A percentile compares a stretch with the other conserved stretches of the same genome.
Evolutionary conservation across 768 basidiomycete genomes (phyloP).

Genomic region (Phlebiopsis gigantea): DNA sequence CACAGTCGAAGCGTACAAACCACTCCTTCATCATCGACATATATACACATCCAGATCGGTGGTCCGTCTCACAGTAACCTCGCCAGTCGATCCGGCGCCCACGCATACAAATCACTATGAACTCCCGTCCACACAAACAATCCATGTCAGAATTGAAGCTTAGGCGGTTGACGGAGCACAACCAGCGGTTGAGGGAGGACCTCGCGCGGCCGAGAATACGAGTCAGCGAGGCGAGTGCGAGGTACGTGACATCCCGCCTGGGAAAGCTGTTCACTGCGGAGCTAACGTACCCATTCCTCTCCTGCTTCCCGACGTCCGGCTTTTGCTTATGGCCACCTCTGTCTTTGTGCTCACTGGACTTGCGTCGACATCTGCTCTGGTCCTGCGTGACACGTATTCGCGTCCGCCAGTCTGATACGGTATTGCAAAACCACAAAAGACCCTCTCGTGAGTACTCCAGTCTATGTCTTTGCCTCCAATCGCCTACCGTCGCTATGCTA

Average conservation of each 20-base stretch:
- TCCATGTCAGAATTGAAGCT: conserved; percentile 98
- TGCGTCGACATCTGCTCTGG: neutral
- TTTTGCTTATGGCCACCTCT: neutral
- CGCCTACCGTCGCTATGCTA: neutral
- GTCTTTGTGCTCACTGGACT: neutral
- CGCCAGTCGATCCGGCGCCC: conserved; percentile 3
- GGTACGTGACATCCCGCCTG: conserved; percentile 43
- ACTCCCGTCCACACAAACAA: conserved; percentile 79
- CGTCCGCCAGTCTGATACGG: conserved; percentile 66
- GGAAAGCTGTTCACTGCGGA: neutral
- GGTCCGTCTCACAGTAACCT: conserved; percentile 7
- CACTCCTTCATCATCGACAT: conserved; percentile 4
- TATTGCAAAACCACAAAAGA: conserved; percentile 95
- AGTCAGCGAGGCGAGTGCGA: conserved; percentile 87
- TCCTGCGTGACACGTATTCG: neutral
- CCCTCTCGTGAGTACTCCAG: conserved; percentile 58
- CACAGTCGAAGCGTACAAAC: neutral
- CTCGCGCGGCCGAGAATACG: conserved; percentile 82
- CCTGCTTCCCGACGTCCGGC: neutral
- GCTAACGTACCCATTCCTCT: neutral
- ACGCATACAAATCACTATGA: conserved; percentile 39
- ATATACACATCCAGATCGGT: conserved; percentile 1
- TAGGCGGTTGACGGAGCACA: conserved; percentile 88
- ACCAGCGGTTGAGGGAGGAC: conserved; percentile 86
- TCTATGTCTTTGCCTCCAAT: neutral